Evolutionary conservation across 352 stramenopile genomes (phyloP).

Genomic region (Pythium rhizo-oryzae): DNA sequence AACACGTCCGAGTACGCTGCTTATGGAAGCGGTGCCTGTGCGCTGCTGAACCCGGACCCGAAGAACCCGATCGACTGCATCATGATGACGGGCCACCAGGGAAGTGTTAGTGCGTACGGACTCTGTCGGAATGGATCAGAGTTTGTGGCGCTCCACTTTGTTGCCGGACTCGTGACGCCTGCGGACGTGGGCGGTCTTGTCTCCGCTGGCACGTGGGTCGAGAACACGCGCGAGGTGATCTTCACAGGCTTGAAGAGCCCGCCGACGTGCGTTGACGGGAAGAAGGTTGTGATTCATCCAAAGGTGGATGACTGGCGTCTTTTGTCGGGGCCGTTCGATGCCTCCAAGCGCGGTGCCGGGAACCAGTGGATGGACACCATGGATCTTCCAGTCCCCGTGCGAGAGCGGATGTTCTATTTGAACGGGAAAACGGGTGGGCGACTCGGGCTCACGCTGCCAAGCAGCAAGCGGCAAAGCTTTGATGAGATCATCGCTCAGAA

Average conservation of each 20-base stretch:
- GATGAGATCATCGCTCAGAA: conserved; percentile 39
- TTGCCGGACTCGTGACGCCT: conserved; percentile 37
- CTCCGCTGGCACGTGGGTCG: conserved; percentile 33
- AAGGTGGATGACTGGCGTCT: conserved; percentile 9
- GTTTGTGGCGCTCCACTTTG: conserved; percentile 41
- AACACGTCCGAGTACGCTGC: conserved; percentile 16
- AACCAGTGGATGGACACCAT: conserved; percentile 43
- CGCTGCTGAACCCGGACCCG: conserved; percentile 28
- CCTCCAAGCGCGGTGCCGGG: conserved; percentile 11
- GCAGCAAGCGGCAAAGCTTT: conserved; percentile 39
- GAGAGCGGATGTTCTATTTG: conserved; percentile 38
- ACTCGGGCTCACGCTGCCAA: conserved; percentile 33
- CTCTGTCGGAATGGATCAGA: conserved; percentile 39
- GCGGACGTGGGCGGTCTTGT: conserved; percentile 40
- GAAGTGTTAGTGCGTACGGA: conserved; percentile 40
- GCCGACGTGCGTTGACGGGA: conserved; percentile 11
- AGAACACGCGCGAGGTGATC: conserved; percentile 38
- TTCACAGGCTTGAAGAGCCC: conserved; percentile 30
- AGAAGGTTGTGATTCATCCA: conserved; percentile 3
- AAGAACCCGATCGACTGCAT: conserved; percentile 37
- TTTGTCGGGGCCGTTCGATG: conserved; percentile 12
- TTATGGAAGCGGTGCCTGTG: conserved; percentile 27
- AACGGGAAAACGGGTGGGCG: conserved; percentile 26
- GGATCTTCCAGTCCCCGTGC: conserved; percentile 30
- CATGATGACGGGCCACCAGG: conserved; percentile 42